Percentiles rank a stretch among this genome's conserved stretches.
These are phyloP conservation scores for Turnera subulata DNA, from an alignment of 345 rosid genomes.

Conservation along the genomic window DNA sequence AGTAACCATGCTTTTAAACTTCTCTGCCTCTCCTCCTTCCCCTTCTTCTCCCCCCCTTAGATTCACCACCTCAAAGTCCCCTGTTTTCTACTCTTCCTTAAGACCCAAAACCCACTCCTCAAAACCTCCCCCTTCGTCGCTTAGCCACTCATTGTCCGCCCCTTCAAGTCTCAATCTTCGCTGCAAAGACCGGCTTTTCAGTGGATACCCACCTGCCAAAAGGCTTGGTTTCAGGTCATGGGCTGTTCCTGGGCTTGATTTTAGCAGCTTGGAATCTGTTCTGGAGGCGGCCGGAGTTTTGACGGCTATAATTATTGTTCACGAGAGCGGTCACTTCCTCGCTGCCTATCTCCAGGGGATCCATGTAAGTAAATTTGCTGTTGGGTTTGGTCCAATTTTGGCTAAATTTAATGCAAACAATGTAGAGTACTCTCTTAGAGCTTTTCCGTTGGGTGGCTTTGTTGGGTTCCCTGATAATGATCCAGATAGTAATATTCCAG, in stretches of 20 bases:
- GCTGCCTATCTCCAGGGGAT: slow-evolving; percentile 95
- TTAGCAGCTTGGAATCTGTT: slow-evolving; percentile 63
- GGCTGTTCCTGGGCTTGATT: slow-evolving; percentile 68
- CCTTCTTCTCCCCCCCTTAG: slow-evolving; percentile 36
- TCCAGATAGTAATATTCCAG: slow-evolving; percentile 80
- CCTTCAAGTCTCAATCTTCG: slow-evolving; percentile 16
- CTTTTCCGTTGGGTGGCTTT: slow-evolving; percentile 91
- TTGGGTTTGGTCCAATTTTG: slow-evolving; percentile 91
- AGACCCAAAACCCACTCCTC: slow-evolving; percentile 50
- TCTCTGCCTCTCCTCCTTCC: slow-evolving; percentile 44
- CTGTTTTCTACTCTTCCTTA: slow-evolving; percentile 31
- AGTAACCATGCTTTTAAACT: slow-evolving; percentile 62
- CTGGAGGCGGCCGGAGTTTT: slow-evolving; percentile 76
- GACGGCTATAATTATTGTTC: slow-evolving; percentile 85
- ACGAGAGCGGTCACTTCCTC: slow-evolving; percentile 84
- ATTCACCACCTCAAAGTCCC: slow-evolving; percentile 34
- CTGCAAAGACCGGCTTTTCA: slow-evolving; percentile 36
- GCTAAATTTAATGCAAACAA: slow-evolving; percentile 81
- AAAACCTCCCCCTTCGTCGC: slow-evolving; percentile 36
- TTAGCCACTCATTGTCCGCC: slow-evolving; percentile 26
- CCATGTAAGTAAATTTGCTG: slow-evolving; percentile 92
- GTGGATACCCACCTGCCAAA: slow-evolving; percentile 26
- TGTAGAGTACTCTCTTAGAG: slow-evolving; percentile 84
- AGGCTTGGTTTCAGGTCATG: slow-evolving; percentile 39
- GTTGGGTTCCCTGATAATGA: slow-evolving; percentile 98